phyloP scores from a whole-genome alignment of 768 basidiomycete species.

The Russula virescens region DNA sequence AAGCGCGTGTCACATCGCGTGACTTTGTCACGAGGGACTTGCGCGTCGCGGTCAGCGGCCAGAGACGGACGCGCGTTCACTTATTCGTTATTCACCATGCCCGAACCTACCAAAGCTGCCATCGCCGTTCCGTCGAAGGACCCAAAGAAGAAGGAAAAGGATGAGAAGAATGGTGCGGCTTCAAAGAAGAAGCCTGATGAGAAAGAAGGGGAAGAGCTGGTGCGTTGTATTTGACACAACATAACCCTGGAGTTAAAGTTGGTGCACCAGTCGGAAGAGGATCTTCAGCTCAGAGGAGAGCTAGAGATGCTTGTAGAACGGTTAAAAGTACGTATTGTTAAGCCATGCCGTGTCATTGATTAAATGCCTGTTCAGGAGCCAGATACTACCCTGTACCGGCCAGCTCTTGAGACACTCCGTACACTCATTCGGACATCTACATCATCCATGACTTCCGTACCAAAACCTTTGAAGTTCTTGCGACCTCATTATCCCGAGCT shows the following conservation, averaged over 20 bases:
- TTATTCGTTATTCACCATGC: slow-evolving; percentile 36
- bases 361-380: slow-evolving; percentile 57
- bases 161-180: slow-evolving; percentile 41
- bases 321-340: slow-evolving; percentile 56
- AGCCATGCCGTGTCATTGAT: not conserved
- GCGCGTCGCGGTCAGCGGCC: slow-evolving; percentile 18
- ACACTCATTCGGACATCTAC: slow-evolving; percentile 94
- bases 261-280: slow-evolving; percentile 78
- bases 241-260: slow-evolving; percentile 1
- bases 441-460: slow-evolving; percentile 98
- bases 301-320: slow-evolving; percentile 96
- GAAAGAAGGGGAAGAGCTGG: slow-evolving; percentile 65
- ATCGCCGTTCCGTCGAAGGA: slow-evolving; percentile 69
- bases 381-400: slow-evolving; percentile 75
- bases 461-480: slow-evolving; percentile 97
- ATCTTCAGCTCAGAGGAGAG: slow-evolving; percentile 86
- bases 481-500: slow-evolving; percentile 89
- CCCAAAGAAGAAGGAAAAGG: slow-evolving; percentile 61
- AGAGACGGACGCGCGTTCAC: not conserved
- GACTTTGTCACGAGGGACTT: slow-evolving; percentile 17
- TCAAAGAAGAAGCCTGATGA: slow-evolving; percentile 37
- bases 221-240: slow-evolving; percentile 37
- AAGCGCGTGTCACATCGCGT: not conserved
- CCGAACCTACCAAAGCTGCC: slow-evolving; percentile 51
- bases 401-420: slow-evolving; percentile 89